Evolutionary conservation across 2,329 filamentous ascomycete species (phyloP).

Genomic region (Pseudohalonectria lignicola): DNA sequence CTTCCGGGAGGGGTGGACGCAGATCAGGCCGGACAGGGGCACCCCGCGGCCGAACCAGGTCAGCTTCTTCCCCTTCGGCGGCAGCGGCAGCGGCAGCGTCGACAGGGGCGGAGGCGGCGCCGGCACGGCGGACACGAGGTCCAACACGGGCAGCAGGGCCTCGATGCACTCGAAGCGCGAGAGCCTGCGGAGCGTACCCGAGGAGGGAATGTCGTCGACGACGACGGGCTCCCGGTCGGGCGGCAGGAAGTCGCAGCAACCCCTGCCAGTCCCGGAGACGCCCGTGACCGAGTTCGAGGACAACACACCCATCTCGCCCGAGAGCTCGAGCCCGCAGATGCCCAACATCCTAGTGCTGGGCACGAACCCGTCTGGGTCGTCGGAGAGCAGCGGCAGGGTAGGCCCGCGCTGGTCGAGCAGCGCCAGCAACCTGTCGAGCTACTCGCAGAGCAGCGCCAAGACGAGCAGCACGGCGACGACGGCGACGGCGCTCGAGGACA

Average conservation of each 20-base stretch:
- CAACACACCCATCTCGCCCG: constrained; percentile 69
- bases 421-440: constrained; percentile 67
- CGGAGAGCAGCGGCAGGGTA: constrained; percentile 18
- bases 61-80: constrained; percentile 48
- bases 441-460: constrained; percentile 58
- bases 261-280: constrained; percentile 61
- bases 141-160: constrained; percentile 30
- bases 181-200: constrained; percentile 35
- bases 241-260: constrained; percentile 24
- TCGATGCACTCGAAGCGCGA: constrained; percentile 40
- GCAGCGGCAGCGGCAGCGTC: constrained; percentile 3
- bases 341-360: constrained; percentile 86
- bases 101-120: background rate
- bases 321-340: constrained; percentile 61
- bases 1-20: constrained; percentile 85
- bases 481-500: constrained; percentile 55
- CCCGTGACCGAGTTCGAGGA: constrained; percentile 95
- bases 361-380: constrained; percentile 34
- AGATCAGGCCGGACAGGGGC: constrained; percentile 73
- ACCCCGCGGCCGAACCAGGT: constrained; percentile 76
- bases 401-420: constrained; percentile 63
- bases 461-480: constrained; percentile 59
- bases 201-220: constrained; percentile 17
- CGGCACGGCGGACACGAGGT: constrained; percentile 23
- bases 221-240: too few species aligned